Base-by-base conservation (phyloP, 352 stramenopile genomes). In the Pythium phragmiticola region DNA sequence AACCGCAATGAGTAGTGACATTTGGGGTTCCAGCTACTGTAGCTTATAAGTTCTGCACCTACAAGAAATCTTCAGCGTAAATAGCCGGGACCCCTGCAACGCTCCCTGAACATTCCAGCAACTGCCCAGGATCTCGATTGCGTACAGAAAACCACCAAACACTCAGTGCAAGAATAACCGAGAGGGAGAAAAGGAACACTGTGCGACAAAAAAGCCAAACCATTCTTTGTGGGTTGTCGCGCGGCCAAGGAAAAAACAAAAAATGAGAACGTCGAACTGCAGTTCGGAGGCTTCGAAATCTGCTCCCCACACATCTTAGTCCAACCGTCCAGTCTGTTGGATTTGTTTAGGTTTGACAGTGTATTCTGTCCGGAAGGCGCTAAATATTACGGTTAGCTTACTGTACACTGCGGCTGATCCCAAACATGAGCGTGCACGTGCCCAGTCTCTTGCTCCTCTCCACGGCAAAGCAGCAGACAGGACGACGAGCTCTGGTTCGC, bases 91-190 rank as follows among this genome's bases (percentile, higher is more conserved):
- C 51, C 21, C 19, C 50, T 26, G 60, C 50, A 65, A 65, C 59
- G 43, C 49, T 60, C 50, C 37, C 12, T 59, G 60, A 66, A 66
- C 39, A 55, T 66, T 66, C 60, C 60, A 45, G 60, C 60, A 66
- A 66, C 50, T 66, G 60, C 60, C 30, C 19, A 37, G 30, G 33
- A 39, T 50, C 42, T 57, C 41, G 41, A 28, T 23, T 7, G 37
- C 21, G 19, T 4, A 8, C 57, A 63, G 26, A 63, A 56, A 55
- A n/a, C 33, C 14, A 36, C 21, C 46, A n/a, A 14, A 34, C 46
- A 13, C 30, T 21, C 21, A 1, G 21, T 21, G 21, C 21, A 52
- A 49, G 34, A 41, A 41, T 13, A 8, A 41, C 8, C 13, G 36
- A 41, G 36, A 14, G 36, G 36, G 13, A 41, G 13, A 13, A 41